phyloP scores from a whole-genome alignment of 805 yeast species.

The Yarrowia hollandica region DNA sequence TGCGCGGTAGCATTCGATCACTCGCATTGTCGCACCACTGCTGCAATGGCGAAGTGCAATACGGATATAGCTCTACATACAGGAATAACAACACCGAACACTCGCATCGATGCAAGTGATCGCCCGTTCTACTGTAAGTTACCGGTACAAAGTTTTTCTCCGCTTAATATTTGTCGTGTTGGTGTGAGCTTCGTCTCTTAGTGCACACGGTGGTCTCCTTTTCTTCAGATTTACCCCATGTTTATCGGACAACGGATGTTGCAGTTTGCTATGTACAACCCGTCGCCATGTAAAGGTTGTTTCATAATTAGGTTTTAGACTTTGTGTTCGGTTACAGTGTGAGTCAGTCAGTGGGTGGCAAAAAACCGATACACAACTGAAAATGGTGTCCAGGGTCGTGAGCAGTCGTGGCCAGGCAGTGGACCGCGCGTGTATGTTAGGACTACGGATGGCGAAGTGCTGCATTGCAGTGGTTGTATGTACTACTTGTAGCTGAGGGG shows the following conservation, averaged over 20 bases:
- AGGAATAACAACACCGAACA: too few species aligned
- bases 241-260: slow-evolving; percentile 15
- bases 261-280: slow-evolving; percentile 3
- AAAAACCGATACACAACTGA: slow-evolving; percentile 2
- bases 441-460: too few species aligned
- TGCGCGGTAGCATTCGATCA: slow-evolving; percentile 12
- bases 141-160: slow-evolving; percentile 9
- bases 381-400: too few species aligned
- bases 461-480: too few species aligned
- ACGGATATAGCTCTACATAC: too few species aligned
- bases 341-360: slow-evolving; percentile 27
- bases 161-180: not conserved
- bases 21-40: slow-evolving; percentile 2
- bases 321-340: slow-evolving; percentile 21
- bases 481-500: too few species aligned
- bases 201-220: not conserved
- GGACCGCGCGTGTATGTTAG: too few species aligned
- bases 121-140: too few species aligned
- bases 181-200: not conserved
- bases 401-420: too few species aligned
- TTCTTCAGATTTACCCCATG: not conserved
- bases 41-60: slow-evolving; percentile 6
- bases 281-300: not conserved
- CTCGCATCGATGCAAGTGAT: not conserved
- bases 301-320: not conserved